Base-by-base conservation (phyloP, 306 rosid species). In the Acacia melanoxylon region DNA sequence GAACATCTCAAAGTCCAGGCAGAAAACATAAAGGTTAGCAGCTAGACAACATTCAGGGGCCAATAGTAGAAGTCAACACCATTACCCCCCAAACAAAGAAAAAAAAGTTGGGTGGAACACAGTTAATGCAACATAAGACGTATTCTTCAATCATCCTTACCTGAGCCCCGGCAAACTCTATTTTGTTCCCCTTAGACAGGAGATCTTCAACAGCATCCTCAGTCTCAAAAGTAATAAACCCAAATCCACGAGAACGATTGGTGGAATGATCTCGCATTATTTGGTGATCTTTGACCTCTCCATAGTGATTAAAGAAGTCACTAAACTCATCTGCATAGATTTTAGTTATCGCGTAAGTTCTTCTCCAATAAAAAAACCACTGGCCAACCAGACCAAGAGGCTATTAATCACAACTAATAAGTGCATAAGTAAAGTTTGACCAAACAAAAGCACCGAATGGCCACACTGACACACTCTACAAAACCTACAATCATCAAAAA, bases 121-220 rank as follows among this genome's bases (percentile, higher is more conserved):
- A 58, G 5, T 58, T 58, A 75, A 75, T 54, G 41, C 24, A 70
- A 78, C 46, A 27, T 25, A 78, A 17, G 56, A 51, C 65, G 41
- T 10, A 27, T 17, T 70, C 6, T 31, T 29, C 10, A 68, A 74
- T 63, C 70, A 61, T 62, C 82, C 88, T 89, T 54, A 95, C 99
- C 94, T 93, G 99, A 86, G 94, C 45, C 68, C 98, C 99, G 45
- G 97, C 89, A 75, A 95, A 83, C 67, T 92, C 98, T 86, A 95
- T 87, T 84, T 89, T 95, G 91, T 93, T 95, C 79, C 99, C 99
- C 82, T 88, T 91, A 59, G 91, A 75, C 72, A 95, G 84, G 68
- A 95, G 92, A 72, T 92, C 93, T 59, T 95, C 99, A 75, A 95
- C 99, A 35, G 97, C 86, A 77, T 92, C 93, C 87, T 95, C 99